These are phyloP conservation scores for Eucalyptus paniculata DNA, from an alignment of 345 rosid species.

Conservation along the genomic window DNA sequence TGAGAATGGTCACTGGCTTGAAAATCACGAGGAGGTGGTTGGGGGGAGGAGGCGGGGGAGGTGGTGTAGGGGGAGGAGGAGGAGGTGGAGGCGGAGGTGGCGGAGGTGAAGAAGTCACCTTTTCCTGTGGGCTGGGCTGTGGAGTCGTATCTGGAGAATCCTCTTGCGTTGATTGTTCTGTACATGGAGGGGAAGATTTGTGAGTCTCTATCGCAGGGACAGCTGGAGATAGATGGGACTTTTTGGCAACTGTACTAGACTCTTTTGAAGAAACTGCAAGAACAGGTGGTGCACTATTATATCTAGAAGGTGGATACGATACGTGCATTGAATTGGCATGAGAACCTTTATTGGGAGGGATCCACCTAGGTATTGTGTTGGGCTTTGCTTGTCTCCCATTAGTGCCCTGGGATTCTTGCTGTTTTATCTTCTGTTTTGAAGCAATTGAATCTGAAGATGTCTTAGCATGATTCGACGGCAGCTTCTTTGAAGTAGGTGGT, in stretches of 20 bases:
- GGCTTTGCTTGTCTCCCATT: constrained; percentile 68
- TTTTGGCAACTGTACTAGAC: constrained; percentile 19
- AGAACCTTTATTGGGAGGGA: constrained; percentile 80
- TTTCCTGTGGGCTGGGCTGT: not conserved
- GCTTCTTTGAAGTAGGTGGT: constrained; percentile 37
- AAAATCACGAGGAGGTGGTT: not conserved
- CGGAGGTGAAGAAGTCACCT: constrained; percentile 6
- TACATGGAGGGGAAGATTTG: constrained; percentile 16
- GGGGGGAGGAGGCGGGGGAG: constrained; percentile 14
- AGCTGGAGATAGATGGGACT: constrained; percentile 5
- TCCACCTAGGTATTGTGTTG: constrained; percentile 65
- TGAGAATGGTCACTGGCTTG: not conserved
- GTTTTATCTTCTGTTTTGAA: constrained; percentile 49
- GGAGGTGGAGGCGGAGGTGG: constrained; percentile 4
- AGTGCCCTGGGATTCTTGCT: constrained; percentile 40
- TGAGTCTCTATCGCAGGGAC: constrained; percentile 19
- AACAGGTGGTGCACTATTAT: constrained; percentile 73
- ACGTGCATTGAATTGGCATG: constrained; percentile 71
- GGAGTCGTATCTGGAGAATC: constrained; percentile 10
- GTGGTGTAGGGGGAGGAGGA: not conserved
- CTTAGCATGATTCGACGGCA: constrained; percentile 24
- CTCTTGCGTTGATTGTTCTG: constrained; percentile 4
- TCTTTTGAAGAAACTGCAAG: constrained; percentile 53
- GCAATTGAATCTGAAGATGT: constrained; percentile 28
- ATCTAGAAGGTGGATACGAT: constrained; percentile 64